These are phyloP conservation scores for Pseudogymnoascus sp. DNA, from an alignment of 2,329 filamentous ascomycete species.

Conservation along the genomic window DNA sequence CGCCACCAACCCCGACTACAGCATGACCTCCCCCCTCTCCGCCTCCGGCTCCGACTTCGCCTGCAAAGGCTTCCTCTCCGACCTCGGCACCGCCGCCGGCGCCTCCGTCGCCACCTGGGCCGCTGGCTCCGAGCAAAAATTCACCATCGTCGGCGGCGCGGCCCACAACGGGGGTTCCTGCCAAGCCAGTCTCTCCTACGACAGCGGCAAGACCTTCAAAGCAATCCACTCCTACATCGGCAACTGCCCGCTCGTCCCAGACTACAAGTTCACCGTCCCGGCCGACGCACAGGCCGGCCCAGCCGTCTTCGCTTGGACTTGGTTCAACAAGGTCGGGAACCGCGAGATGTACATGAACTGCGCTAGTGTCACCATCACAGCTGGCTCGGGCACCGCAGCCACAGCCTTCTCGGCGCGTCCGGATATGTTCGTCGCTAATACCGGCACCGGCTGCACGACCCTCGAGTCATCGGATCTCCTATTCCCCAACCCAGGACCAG, in stretches of 20 bases:
- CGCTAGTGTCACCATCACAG: slow-evolving; percentile 44
- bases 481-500: neutral
- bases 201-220: slow-evolving; percentile 47
- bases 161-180: slow-evolving; percentile 50
- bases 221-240: slow-evolving; percentile 56
- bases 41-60: slow-evolving; percentile 15
- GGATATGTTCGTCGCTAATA: slow-evolving; percentile 43
- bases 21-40: slow-evolving; percentile 13
- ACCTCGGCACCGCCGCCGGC: slow-evolving; percentile 25
- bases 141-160: slow-evolving; percentile 42
- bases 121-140: slow-evolving; percentile 42
- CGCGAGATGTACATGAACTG: slow-evolving; percentile 65
- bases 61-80: slow-evolving; percentile 16
- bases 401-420: slow-evolving; percentile 41
- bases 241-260: slow-evolving; percentile 45
- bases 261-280: slow-evolving; percentile 20
- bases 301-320: slow-evolving; percentile 39
- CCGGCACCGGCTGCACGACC: neutral
- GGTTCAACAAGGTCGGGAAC: slow-evolving; percentile 51
- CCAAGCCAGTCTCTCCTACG: slow-evolving; percentile 51
- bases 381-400: slow-evolving; percentile 12
- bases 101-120: slow-evolving; percentile 40
- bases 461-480: neutral
- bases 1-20: slow-evolving; percentile 12
- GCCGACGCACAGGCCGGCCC: slow-evolving; percentile 19